phyloP scores from a whole-genome alignment of 345 rosid genomes.

The Hibiscus mutabilis region DNA sequence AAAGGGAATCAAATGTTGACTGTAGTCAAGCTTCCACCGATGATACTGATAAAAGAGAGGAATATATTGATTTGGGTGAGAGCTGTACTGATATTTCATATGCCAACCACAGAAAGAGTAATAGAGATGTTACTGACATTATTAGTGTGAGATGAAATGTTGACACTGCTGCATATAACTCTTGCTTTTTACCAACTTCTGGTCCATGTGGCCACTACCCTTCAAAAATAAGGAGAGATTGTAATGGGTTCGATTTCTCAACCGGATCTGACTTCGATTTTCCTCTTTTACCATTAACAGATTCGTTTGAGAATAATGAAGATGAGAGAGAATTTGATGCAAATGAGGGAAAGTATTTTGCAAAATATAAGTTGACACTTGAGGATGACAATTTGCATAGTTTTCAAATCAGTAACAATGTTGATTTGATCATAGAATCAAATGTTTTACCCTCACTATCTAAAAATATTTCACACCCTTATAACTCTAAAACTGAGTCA shows the following conservation, averaged over 20 bases:
- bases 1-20: conserved; percentile 37
- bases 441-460: conserved; percentile 36
- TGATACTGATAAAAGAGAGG: conserved; percentile 35
- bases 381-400: conserved; percentile 63
- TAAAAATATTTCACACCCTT: conserved; percentile 19
- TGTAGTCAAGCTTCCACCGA: conserved; percentile 32
- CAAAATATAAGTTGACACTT: conserved; percentile 29
- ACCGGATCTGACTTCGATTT: conserved; percentile 46
- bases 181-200: conserved; percentile 40
- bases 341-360: conserved; percentile 31
- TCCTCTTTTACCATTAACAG: conserved; percentile 64
- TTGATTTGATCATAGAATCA: conserved; percentile 67
- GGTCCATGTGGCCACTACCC: conserved; percentile 31
- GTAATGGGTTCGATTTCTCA: conserved; percentile 30
- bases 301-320: conserved; percentile 62
- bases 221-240: conserved; percentile 30
- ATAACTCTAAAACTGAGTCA: conserved; percentile 52
- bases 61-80: conserved; percentile 36
- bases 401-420: conserved; percentile 68
- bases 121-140: conserved; percentile 51
- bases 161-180: conserved; percentile 43
- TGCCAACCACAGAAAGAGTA: conserved; percentile 45
- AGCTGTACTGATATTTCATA: conserved; percentile 46
- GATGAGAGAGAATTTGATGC: conserved; percentile 33
- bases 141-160: conserved; percentile 50